These are phyloP conservation scores for Craterostigma plantagineum DNA, from an alignment of 257 asterid species.

Conservation along the genomic window DNA sequence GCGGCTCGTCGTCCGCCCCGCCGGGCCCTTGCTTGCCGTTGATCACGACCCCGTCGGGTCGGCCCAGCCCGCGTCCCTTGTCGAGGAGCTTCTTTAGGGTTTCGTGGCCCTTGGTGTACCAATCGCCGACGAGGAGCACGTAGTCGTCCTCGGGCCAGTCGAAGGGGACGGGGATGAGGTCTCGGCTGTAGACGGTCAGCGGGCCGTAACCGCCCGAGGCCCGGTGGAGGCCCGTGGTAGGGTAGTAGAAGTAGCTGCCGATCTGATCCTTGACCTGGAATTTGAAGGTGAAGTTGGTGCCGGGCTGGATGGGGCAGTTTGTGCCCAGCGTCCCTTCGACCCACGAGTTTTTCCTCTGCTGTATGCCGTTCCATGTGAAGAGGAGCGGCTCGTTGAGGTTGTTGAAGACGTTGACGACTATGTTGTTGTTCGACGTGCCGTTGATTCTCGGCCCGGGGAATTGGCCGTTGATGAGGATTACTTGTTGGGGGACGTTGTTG, in stretches of 20 bases:
- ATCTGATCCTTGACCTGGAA: constrained; percentile 51
- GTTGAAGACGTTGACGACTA: constrained; percentile 34
- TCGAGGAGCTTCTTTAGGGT: constrained; percentile 17
- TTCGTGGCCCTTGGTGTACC: constrained; percentile 28
- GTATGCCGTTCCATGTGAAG: constrained; percentile 42
- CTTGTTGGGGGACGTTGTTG: constrained; percentile 28
- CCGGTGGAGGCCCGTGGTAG: constrained; percentile 35
- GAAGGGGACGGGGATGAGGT: constrained; percentile 42
- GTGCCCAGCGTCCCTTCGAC: constrained; percentile 29
- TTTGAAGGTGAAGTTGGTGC: constrained; percentile 21
- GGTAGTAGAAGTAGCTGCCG: constrained; percentile 42
- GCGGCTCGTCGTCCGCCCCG: constrained; percentile 18
- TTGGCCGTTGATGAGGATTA: constrained; percentile 29
- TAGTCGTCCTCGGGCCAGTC: constrained; percentile 30
- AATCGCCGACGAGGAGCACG: constrained; percentile 30
- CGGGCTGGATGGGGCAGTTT: constrained; percentile 39
- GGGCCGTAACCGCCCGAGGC: constrained; percentile 46
- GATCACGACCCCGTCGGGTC: constrained; percentile 28
- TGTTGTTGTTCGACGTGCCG: constrained; percentile 41
- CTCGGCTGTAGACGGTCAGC: constrained; percentile 24
- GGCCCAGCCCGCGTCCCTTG: constrained; percentile 18
- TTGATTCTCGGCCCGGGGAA: constrained; percentile 49
- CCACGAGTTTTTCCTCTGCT: constrained; percentile 50
- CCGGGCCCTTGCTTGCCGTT: constrained; percentile 23
- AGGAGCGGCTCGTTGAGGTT: constrained; percentile 42